Conservation (phyloP, 768 basidiomycete genomes). For the Hortiboletus campestris region DNA sequence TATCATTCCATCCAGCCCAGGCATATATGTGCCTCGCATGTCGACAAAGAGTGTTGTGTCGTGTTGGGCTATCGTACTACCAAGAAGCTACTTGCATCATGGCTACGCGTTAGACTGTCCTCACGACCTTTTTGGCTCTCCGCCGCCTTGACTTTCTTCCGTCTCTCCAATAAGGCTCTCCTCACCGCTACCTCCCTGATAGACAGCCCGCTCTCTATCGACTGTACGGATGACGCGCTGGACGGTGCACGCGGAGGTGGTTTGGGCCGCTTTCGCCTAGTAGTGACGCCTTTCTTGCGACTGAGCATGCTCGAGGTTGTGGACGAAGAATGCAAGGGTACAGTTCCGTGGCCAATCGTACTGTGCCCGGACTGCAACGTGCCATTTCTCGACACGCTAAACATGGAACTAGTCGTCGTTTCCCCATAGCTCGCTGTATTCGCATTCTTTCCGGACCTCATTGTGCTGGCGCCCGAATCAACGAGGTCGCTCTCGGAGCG, state of each 20-base stretch:
- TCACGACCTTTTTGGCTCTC: background rate
- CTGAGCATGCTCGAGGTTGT: slow-evolving; percentile 17
- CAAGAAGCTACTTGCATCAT: background rate
- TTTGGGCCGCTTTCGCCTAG: slow-evolving; percentile 19
- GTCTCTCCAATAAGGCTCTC: slow-evolving; percentile 27
- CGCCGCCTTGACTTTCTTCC: slow-evolving; percentile 19
- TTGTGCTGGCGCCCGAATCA: background rate
- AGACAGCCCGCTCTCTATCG: slow-evolving; percentile 23
- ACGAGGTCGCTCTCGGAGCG: background rate
- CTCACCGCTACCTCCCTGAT: slow-evolving; percentile 21
- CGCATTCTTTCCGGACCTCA: background rate
- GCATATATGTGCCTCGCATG: background rate
- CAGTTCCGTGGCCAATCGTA: background rate
- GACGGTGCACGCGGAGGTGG: slow-evolving; percentile 22
- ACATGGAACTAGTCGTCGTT: background rate
- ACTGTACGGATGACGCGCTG: slow-evolving; percentile 27
- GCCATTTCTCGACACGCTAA: slow-evolving; percentile 12
- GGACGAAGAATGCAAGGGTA: slow-evolving; percentile 2
- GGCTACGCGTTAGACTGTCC: background rate
- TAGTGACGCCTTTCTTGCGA: slow-evolving; percentile 20
- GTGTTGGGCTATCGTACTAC: background rate
- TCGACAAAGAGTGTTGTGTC: background rate
- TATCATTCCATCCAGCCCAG: background rate
- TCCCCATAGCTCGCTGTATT: background rate
- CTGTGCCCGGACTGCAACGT: slow-evolving; percentile 7